phyloP scores from a whole-genome alignment of 495 filamentous ascomycete genomes.

The Penicillium tannophilum region DNA sequence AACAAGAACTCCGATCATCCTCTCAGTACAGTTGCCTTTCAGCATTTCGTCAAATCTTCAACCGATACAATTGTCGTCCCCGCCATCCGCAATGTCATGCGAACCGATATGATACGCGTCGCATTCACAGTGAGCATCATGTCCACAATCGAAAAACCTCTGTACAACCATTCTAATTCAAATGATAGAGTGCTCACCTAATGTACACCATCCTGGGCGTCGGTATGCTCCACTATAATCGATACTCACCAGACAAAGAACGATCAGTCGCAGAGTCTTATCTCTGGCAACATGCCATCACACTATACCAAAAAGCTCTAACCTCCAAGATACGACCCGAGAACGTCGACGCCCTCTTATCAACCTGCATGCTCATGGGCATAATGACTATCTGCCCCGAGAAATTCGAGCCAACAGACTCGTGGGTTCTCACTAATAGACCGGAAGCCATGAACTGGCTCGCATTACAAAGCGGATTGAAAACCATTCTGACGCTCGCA shows the following conservation, averaged over 20 bases:
- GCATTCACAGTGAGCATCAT: slow-evolving; percentile 36
- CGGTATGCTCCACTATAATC: slow-evolving; percentile 43
- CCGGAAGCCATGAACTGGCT: slow-evolving; percentile 46
- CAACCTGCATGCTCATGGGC: slow-evolving; percentile 44
- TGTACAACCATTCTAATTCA: slow-evolving; percentile 8
- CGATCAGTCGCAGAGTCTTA: slow-evolving; percentile 40
- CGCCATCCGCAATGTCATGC: slow-evolving; percentile 36
- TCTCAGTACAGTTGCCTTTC: slow-evolving; percentile 29
- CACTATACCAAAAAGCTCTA: slow-evolving; percentile 33
- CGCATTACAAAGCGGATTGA: slow-evolving; percentile 41
- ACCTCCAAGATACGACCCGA: slow-evolving; percentile 23
- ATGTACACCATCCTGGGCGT: slow-evolving; percentile 49
- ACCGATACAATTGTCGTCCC: slow-evolving; percentile 33
- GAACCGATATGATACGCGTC: slow-evolving; percentile 40
- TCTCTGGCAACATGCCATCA: slow-evolving; percentile 43
- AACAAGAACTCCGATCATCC: background rate
- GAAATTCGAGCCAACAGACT: slow-evolving; percentile 36
- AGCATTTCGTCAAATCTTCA: slow-evolving; percentile 36
- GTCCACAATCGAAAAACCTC: background rate
- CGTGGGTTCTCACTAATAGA: slow-evolving; percentile 45
- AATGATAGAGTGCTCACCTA: slow-evolving; percentile 38
- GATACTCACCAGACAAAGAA: slow-evolving; percentile 26
- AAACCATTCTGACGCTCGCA: slow-evolving; percentile 33
- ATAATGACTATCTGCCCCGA: slow-evolving; percentile 40
- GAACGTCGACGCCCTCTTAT: slow-evolving; percentile 42